A percentile compares a stretch with the other conserved stretches of the same genome.
phyloP scores from a whole-genome alignment of 2,329 filamentous ascomycete genomes.

The Magnaporthales sp. region DNA sequence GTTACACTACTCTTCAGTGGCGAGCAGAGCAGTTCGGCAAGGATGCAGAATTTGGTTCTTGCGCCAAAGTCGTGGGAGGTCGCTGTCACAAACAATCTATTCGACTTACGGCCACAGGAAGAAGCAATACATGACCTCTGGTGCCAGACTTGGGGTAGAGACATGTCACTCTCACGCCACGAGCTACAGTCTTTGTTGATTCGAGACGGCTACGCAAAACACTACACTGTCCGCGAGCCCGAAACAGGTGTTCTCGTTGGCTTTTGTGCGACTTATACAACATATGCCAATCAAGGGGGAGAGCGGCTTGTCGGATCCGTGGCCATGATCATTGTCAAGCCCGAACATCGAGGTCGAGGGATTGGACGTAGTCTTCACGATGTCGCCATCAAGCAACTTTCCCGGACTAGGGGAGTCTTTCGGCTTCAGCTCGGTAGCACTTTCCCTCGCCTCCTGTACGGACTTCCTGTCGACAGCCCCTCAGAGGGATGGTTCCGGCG shows the following conservation, averaged over 20 bases:
- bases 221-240: conserved; percentile 46
- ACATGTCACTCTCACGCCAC: conserved; percentile 34
- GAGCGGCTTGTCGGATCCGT: conserved; percentile 47
- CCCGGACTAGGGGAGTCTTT: conserved; percentile 40
- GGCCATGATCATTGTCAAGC: conserved; percentile 42
- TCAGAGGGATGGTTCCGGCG: conserved; percentile 43
- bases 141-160: conserved; percentile 30
- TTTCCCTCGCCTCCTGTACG: conserved; percentile 49
- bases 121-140: conserved; percentile 35
- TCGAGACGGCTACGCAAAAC: conserved; percentile 46
- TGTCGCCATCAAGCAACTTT: conserved; percentile 39
- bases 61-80: conserved; percentile 31
- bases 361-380: conserved; percentile 45
- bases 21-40: neutral
- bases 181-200: conserved; percentile 37
- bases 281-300: conserved; percentile 42
- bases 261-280: conserved; percentile 53
- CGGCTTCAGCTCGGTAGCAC: conserved; percentile 48
- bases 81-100: conserved; percentile 25
- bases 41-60: conserved; percentile 17
- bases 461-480: conserved; percentile 34
- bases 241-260: conserved; percentile 35
- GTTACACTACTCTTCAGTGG: conserved; percentile 41
- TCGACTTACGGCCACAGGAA: conserved; percentile 24
- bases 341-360: conserved; percentile 36